These are phyloP conservation scores for Priceomyces castillae DNA, from an alignment of 805 yeast genomes.

Conservation along the genomic window DNA sequence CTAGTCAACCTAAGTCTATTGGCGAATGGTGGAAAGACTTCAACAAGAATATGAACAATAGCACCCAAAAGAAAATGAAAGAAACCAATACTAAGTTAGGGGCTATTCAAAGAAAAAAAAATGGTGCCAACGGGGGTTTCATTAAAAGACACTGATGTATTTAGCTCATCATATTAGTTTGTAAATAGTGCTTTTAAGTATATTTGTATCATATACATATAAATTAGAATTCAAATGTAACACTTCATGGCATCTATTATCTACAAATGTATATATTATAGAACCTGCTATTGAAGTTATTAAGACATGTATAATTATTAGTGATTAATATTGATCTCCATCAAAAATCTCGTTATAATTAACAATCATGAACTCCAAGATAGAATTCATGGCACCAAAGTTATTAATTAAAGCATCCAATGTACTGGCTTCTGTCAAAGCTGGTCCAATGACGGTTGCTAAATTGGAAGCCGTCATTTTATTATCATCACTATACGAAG, in stretches of 20 bases:
- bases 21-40: constrained; percentile 38
- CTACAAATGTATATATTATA: background rate
- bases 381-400: constrained; percentile 54
- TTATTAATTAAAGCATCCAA: constrained; percentile 45
- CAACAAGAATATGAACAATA: constrained; percentile 29
- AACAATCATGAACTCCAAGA: constrained; percentile 49
- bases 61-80: constrained; percentile 32
- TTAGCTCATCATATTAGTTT: background rate
- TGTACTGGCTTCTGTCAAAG: constrained; percentile 53
- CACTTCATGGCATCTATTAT: background rate
- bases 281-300: background rate
- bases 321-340: constrained; percentile 4
- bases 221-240: background rate
- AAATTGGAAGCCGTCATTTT: constrained; percentile 87
- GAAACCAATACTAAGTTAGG: constrained; percentile 36
- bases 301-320: background rate
- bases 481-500: constrained; percentile 63
- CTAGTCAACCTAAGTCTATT: constrained; percentile 29
- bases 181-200: constrained; percentile 7
- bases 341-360: constrained; percentile 42
- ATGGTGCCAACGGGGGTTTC: constrained; percentile 28
- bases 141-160: constrained; percentile 36
- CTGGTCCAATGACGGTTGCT: constrained; percentile 82
- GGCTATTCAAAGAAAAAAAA: constrained; percentile 35
- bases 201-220: background rate